Conservation (phyloP, 257 asterid species). For the Thymus quinquecostatus region DNA sequence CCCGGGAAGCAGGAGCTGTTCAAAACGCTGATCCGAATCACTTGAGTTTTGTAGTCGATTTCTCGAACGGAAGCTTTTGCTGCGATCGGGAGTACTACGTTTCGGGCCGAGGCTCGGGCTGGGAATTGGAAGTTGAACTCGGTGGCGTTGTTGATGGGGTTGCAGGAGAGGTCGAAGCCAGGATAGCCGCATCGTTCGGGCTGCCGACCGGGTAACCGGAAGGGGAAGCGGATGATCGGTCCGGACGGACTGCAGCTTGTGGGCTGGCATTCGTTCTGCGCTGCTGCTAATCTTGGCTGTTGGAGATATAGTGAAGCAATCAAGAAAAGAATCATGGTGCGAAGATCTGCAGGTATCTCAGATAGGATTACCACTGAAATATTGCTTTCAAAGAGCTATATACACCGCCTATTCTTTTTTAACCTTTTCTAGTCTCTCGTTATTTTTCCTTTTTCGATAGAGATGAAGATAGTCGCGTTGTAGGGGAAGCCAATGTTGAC, state of each 20-base stretch:
- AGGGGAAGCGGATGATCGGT: constrained; percentile 69
- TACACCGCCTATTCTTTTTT: background rate
- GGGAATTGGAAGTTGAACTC: constrained; percentile 54
- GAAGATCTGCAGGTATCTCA: background rate
- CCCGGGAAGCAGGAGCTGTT: constrained; percentile 53
- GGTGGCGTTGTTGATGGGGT: constrained; percentile 44
- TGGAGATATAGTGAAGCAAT: constrained; percentile 18
- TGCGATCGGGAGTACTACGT: constrained; percentile 42
- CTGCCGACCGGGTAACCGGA: constrained; percentile 54
- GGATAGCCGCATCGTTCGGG: constrained; percentile 58
- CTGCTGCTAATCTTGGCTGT: constrained; percentile 34
- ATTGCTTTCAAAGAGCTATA: background rate
- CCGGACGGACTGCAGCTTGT: constrained; percentile 53
- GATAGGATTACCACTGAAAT: background rate
- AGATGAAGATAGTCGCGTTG: no score
- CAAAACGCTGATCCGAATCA: constrained; percentile 36
- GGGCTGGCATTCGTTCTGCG: constrained; percentile 63
- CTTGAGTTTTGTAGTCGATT: constrained; percentile 51
- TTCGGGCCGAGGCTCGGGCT: constrained; percentile 45
- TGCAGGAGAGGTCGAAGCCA: constrained; percentile 62
- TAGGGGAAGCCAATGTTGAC: constrained; percentile 25
- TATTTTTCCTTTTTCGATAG: no score
- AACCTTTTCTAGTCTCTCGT: no score
- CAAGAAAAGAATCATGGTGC: constrained; percentile 30
- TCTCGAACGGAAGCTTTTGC: constrained; percentile 40